Evolutionary conservation across 1,284 basidiomycete genomes (phyloP).

Genomic region (Sanghuangporus weigelae): DNA sequence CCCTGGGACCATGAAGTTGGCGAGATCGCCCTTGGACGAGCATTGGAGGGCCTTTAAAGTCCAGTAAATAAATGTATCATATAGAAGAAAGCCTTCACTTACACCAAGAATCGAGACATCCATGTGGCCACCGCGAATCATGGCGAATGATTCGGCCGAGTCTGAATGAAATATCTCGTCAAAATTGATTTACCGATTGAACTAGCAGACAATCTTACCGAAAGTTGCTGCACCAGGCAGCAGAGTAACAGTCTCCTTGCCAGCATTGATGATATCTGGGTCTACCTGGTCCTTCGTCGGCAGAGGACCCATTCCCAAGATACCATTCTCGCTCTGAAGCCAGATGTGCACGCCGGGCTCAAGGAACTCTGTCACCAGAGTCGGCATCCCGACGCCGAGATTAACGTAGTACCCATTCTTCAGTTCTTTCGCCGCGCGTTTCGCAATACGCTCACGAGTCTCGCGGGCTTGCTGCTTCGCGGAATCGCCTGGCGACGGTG

Average conservation of each 20-base stretch:
- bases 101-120: constrained; percentile 85
- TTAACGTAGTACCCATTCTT: constrained; percentile 84
- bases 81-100: constrained; percentile 20
- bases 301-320: constrained; percentile 94
- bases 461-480: constrained; percentile 47
- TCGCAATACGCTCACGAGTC: constrained; percentile 73
- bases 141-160: constrained; percentile 88
- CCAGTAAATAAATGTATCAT: constrained; percentile 6
- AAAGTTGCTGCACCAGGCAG: constrained; percentile 91
- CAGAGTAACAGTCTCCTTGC: constrained; percentile 93
- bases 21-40: constrained; percentile 87
- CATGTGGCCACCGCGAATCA: constrained; percentile 96
- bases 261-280: constrained; percentile 90
- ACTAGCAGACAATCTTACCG: constrained; percentile 38
- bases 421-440: constrained; percentile 84
- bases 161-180: constrained; percentile 37
- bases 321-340: constrained; percentile 94
- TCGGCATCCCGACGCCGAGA: constrained; percentile 85
- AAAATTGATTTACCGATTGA: constrained; percentile 4
- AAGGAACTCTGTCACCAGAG: constrained; percentile 82
- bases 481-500: constrained; percentile 33
- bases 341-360: constrained; percentile 79
- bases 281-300: constrained; percentile 86
- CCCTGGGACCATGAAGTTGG: constrained; percentile 97
- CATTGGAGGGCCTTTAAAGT: constrained; percentile 84